These are phyloP conservation scores for Coix lacrymajobi DNA, from an alignment of 176 grass and related monocot genomes.

Conservation along the genomic window DNA sequence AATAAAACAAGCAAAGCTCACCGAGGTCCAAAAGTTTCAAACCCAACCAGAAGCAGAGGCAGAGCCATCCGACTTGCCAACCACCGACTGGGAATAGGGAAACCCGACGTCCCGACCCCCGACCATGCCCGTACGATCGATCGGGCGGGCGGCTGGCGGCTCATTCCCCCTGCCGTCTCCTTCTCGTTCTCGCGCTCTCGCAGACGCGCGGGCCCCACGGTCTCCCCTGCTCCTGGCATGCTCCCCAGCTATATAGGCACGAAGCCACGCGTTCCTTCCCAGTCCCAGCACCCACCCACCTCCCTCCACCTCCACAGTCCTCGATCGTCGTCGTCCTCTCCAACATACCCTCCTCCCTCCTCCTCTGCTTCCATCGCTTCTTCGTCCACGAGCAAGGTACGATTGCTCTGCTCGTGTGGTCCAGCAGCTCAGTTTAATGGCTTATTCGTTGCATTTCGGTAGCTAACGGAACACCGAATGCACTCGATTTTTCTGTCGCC, in stretches of 20 bases:
- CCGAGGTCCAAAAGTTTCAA: neutral
- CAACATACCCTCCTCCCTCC: no score
- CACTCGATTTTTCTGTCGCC: neutral
- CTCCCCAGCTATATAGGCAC: constrained; percentile 30
- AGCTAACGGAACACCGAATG: no score
- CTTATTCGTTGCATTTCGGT: neutral
- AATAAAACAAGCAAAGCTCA: neutral
- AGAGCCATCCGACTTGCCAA: neutral
- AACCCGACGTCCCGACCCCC: neutral
- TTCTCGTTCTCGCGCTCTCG: neutral
- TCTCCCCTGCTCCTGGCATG: constrained; percentile 34
- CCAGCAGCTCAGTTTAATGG: neutral
- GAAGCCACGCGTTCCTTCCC: neutral
- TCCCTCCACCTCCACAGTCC: neutral
- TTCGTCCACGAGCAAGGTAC: constrained; percentile 22
- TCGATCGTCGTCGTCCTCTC: constrained; percentile 16
- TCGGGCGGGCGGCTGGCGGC: no score
- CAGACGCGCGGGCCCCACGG: constrained; percentile 35
- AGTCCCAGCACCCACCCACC: neutral
- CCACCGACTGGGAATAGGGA: neutral
- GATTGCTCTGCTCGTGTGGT: neutral
- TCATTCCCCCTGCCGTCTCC: neutral
- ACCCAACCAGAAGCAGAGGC: neutral
- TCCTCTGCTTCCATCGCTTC: neutral
- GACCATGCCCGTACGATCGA: neutral